Evolutionary conservation across 78 protist genomes (phyloP), one percentile per base, ranked within the genome.

Genomic region (Dictyostelium capitatum): DNA sequence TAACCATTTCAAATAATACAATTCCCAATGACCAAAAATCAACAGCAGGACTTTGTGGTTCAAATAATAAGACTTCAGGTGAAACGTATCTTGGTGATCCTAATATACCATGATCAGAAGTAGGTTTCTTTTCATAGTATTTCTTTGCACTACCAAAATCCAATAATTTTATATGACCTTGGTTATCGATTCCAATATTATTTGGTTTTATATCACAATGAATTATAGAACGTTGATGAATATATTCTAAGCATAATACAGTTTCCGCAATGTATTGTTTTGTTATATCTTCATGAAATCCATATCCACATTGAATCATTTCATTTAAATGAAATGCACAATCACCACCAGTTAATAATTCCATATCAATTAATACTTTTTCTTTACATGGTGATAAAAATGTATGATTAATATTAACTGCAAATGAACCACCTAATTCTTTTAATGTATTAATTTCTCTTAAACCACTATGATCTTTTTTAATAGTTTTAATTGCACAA

Each of bases 31-130:
- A n/a, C 99, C 98, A 98, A 98, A 98, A 97, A 74, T 98, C 99
- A 28, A 95, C 98, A 2, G 97, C 92, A 25, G 83, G 93, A 32
- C 97, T 97, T 84, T 97, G 95, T 2, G 97, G 97, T 41, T 89
- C 89, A 41, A 89, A 46, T 77, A 48, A 23, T 15, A 80, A 50
- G 4, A 85, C 72, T 83, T 96, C 98, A 19, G 98, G 98, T 15
- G 97, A 98, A 28, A 99, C 46, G 83, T 99, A 99, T 79, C 98
- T 99, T 4, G 99, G 99, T 7, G 99, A 98, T 12, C 99, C 99
- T 51, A 82, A 51, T n/a, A 65, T 74, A 4, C 98, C 94, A 9
- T n/a, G 43, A 32, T 74, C 65, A 20, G 54, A 25, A 28, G 79
- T 77, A 48, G 72, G 64, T 3, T 65, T 57, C 28, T 77, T 82